Evolutionary conservation across 176 grass and related monocot genomes (phyloP).

Genomic region (Carex kokanica): DNA sequence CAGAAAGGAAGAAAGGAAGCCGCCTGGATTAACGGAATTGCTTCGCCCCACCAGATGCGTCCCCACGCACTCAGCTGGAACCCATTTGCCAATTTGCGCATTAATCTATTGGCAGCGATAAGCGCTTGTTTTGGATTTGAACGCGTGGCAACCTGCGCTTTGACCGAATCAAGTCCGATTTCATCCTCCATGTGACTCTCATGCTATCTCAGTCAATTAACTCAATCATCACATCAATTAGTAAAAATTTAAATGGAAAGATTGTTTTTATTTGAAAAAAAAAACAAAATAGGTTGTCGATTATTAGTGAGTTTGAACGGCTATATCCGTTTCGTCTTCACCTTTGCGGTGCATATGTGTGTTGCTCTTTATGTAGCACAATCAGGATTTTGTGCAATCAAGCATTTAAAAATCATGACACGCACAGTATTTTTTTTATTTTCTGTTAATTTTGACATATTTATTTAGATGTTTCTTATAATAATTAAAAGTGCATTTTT

Average conservation of each 20-base stretch:
- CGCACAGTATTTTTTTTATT: too few relatives aligned
- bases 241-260: neutral
- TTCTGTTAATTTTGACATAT: too few relatives aligned
- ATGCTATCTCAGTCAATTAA: neutral
- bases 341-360: neutral
- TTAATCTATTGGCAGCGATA: neutral
- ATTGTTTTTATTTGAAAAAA: neutral
- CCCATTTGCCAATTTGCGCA: neutral
- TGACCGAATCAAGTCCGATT: neutral
- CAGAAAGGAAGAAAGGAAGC: neutral
- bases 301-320: neutral
- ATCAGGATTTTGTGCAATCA: neutral
- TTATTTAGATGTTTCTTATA: too few relatives aligned
- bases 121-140: neutral
- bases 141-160: neutral
- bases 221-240: neutral
- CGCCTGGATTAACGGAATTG: slow-evolving; percentile 28
- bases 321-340: neutral
- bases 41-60: neutral
- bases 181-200: neutral
- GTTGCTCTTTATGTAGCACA: neutral
- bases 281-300: neutral
- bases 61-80: neutral
- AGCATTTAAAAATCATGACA: too few relatives aligned
- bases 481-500: too few relatives aligned